Conservation (phyloP, 495 filamentous ascomycete species). For the Pyronema omphalodes region DNA sequence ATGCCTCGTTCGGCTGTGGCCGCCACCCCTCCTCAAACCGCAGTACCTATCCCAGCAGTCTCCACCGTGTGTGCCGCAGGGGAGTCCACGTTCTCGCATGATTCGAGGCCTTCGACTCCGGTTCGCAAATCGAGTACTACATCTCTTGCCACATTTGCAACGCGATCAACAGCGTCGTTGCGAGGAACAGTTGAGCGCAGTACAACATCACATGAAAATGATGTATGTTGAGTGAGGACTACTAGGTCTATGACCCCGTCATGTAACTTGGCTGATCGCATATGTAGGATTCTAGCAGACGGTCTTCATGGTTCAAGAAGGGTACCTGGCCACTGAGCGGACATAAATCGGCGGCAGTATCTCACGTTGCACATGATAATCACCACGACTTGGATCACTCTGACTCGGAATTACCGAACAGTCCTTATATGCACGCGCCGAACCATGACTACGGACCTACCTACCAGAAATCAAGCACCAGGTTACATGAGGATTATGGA, state of each 20-base stretch:
- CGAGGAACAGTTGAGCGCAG: not conserved
- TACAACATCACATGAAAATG: not conserved
- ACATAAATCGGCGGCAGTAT: not conserved
- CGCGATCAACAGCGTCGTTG: not conserved
- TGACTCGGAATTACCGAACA: not conserved
- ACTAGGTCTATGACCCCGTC: not conserved
- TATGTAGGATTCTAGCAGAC: not conserved
- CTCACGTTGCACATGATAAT: not conserved
- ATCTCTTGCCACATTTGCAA: not conserved
- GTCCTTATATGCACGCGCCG: not conserved
- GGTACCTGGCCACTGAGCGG: slow-evolving; percentile 1
- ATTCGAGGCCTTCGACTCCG: not conserved
- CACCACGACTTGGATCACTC: not conserved
- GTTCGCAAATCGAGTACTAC: not conserved
- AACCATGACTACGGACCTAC: not conserved
- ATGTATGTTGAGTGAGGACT: slow-evolving; percentile 2
- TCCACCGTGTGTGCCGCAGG: not conserved
- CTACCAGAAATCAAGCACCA: not conserved
- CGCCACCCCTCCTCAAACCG: not conserved
- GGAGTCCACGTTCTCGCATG: not conserved
- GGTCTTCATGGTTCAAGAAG: slow-evolving; percentile 3
- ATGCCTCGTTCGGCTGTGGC: not conserved
- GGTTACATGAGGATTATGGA: not conserved
- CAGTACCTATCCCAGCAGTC: not conserved
- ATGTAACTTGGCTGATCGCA: not conserved